Evolutionary conservation across 768 basidiomycete genomes (phyloP), one percentile per base, ranked within the genome.

Genomic region (Coprinopsis marcescibilis): DNA sequence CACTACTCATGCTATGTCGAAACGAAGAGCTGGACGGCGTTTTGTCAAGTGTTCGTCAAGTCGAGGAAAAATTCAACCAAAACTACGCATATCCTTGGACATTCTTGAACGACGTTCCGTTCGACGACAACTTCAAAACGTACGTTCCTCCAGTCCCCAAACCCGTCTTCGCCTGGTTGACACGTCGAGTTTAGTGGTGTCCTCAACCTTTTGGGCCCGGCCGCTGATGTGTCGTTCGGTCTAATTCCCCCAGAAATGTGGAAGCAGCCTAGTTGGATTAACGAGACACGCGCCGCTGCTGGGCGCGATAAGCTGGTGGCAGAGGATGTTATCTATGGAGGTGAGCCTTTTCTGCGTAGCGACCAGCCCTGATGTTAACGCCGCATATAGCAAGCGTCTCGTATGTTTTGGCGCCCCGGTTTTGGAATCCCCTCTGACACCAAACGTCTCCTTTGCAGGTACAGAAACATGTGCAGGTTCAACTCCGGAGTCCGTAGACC

Each of bases 31-130:
- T 85, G 19, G 57, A 73, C n/a, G 72, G 72, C 2, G 78, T 85
- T 25, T 67, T 88, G 48, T 70, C 68, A 47, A 84, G 82, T 52
- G 77, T 93, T 53, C 77, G 79, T 56, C 76, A 83, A 63, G 68
- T 90, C 54, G 92, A 95, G 67, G 81, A 85, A 54, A 69, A 83
- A 39, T 94, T 93, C 65, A 95, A 95, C 65, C 71, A 72, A 43
- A 75, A 76, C 55, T 85, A 79, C 51, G 66, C 72, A 34, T 94
- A 95, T 57, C 88, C 89, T 4, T 94, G 85, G 64, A 81, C 89
- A 26, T 80, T 95, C 63, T 69, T 95, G 52, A 94, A 94, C 57
- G 90, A 94, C 45, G 80, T 78, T 52, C 72, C 74, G 1, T 93
- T 94, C 60, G 72, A 78, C 17, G 80, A 83, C 7, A 77, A 81